Evolutionary conservation across 306 rosid genomes (phyloP).

Genomic region (Hippophae gyantsensis): DNA sequence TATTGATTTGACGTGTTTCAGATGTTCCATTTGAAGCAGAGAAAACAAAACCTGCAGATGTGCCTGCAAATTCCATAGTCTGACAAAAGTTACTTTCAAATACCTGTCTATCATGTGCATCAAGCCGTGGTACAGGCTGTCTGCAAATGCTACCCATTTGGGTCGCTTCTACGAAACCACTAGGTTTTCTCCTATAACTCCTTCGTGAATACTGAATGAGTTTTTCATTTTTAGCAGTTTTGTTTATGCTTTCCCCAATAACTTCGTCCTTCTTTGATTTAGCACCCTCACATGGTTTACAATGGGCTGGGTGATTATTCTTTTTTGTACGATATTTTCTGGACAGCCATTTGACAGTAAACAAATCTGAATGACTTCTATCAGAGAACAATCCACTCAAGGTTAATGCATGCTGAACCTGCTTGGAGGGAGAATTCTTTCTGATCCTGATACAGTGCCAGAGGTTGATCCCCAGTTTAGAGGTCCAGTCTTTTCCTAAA

Average conservation of each 20-base stretch:
- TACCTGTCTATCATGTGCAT: constrained; percentile 20
- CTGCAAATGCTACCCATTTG: constrained; percentile 11
- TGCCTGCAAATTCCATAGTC: constrained; percentile 29
- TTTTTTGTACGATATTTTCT: constrained; percentile 71
- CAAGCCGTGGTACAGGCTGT: constrained; percentile 20
- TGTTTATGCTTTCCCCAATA: constrained; percentile 22
- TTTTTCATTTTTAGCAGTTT: constrained; percentile 29
- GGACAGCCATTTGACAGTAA: constrained; percentile 53
- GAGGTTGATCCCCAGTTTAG: constrained; percentile 74
- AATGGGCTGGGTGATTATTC: constrained; percentile 21
- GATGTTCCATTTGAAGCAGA: constrained; percentile 28
- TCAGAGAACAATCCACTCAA: constrained; percentile 51
- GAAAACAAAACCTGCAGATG: constrained; percentile 18
- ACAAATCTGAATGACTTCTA: constrained; percentile 28
- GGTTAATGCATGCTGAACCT: constrained; percentile 51
- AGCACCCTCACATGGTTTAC: constrained; percentile 27
- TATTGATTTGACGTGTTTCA: constrained; percentile 26
- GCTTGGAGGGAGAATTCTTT: constrained; percentile 56
- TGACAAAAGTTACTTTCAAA: constrained; percentile 18
- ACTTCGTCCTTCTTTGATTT: constrained; percentile 41
- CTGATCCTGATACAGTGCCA: constrained; percentile 61
- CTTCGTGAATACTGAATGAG: constrained; percentile 76
- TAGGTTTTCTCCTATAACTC: constrained; percentile 50
- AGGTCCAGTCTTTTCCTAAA: constrained; percentile 84
- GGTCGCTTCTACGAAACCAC: constrained; percentile 20